Percentiles rank a stretch among this genome's conserved stretches.
Conservation (phyloP, 1,284 basidiomycete genomes). For the Grifola frondosa region DNA sequence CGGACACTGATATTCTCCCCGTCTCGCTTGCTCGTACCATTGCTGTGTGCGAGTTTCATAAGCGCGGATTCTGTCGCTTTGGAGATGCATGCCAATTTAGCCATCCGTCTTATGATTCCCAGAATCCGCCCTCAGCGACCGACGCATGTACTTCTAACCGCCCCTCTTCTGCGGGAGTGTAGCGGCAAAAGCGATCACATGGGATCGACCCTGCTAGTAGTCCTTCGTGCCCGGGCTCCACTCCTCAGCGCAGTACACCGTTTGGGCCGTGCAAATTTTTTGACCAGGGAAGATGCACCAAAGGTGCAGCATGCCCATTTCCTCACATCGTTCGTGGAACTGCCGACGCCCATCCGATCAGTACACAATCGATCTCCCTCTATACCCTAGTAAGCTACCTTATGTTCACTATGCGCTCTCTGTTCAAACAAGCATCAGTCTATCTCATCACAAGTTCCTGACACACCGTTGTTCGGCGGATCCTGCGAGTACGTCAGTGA, state of each 20-base stretch:
- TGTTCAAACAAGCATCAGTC: too few species aligned
- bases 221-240: neutral
- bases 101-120: neutral
- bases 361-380: too few species aligned
- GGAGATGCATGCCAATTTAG: conserved; percentile 8
- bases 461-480: too few species aligned
- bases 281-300: conserved; percentile 41
- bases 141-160: neutral
- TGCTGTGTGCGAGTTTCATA: conserved; percentile 6
- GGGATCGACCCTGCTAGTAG: too few species aligned
- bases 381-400: too few species aligned
- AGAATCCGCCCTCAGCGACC: neutral
- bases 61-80: conserved; percentile 8
- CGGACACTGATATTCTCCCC: too few species aligned
- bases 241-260: neutral
- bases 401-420: too few species aligned
- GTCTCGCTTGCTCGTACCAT: neutral
- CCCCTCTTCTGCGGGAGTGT: neutral
- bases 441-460: too few species aligned
- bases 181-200: too few species aligned
- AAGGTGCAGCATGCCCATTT: conserved; percentile 38
- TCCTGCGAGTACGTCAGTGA: too few species aligned
- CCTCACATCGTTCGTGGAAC: conserved; percentile 26
- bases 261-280: conserved; percentile 40
- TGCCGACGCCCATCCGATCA: too few species aligned